Evolutionary conservation across 768 basidiomycete genomes (phyloP), one percentile per base, ranked within the genome.

Genomic region (Boletus bicolor): DNA sequence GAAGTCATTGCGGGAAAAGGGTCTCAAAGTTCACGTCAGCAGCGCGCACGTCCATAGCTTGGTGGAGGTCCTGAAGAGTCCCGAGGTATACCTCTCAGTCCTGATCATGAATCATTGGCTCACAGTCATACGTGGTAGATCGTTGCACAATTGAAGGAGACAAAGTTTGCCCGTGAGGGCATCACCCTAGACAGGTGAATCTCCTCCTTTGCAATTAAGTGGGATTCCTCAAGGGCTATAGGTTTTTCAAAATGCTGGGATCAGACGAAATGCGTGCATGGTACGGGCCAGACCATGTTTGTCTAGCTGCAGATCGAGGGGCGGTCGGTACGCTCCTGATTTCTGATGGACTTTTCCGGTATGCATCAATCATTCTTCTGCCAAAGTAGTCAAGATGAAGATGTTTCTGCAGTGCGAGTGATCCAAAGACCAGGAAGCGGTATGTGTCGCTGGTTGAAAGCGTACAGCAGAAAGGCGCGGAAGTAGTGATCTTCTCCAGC

Each of bases 241-340:
- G 95, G 62, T 99, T 99, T 76, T 94, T 94, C 76, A 99, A 98
- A 72, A 98, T 95, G 93, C 82, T 98, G 30, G 93, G 89, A 0
- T 81, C 81, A 1, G 95, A 99, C 63, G 95, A 98, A 70, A 86
- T 95, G 77, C 82, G 97, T 52, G 97, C 97, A 5, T 99, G 97
- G 97, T 99, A 99, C 71, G 97, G 96, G 2, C 92, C 95, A 12
- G 87, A 91, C 47, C 97, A 99, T 71, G 97, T 99, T 53, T 77
- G 80, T 48, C 79, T 97, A 21, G 97, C 97, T 4, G 88, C 91
- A 36, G 91, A 95, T 66, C 80, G 97, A 47, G 95, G 94, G 1
- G 97, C 97, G 0, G 86, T 98, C 41, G 94, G 94, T 15, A 93
- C 93, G 2, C 79, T 99, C 28, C 77, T 99, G 51, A 98, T 99